Conservation (phyloP, 2,329 filamentous ascomycete genomes). For the Helotiales sp. region DNA sequence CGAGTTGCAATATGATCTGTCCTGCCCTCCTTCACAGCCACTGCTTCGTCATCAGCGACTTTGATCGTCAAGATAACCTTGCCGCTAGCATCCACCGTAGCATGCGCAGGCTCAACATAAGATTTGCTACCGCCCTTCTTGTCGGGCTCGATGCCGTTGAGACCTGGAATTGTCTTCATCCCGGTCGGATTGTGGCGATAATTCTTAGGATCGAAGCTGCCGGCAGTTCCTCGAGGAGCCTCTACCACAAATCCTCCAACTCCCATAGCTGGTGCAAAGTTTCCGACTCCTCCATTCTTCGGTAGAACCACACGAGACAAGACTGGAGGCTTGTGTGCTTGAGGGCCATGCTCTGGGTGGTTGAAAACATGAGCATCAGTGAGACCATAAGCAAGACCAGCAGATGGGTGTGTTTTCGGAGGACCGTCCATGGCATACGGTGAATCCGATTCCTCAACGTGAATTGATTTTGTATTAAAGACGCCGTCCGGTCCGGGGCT, state of each 20-base stretch:
- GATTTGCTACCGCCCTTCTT: slow-evolving; percentile 34
- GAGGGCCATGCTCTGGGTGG: slow-evolving; percentile 61
- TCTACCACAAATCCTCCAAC: slow-evolving; percentile 34
- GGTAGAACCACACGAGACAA: slow-evolving; percentile 57
- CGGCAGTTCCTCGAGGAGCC: slow-evolving; percentile 15
- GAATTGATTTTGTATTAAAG: slow-evolving; percentile 20
- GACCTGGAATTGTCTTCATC: slow-evolving; percentile 16
- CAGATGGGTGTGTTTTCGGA: slow-evolving; percentile 64
- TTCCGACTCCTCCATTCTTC: slow-evolving; percentile 37
- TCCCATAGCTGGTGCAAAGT: slow-evolving; percentile 25
- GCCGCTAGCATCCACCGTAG: slow-evolving; percentile 33
- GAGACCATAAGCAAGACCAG: slow-evolving; percentile 61
- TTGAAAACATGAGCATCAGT: slow-evolving; percentile 56
- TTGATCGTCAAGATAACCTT: slow-evolving; percentile 27
- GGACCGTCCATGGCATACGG: slow-evolving; percentile 49
- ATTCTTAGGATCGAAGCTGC: background rate
- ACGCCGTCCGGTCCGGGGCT: slow-evolving; percentile 20
- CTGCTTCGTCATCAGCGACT: slow-evolving; percentile 26
- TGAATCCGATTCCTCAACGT: slow-evolving; percentile 29
- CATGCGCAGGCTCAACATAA: slow-evolving; percentile 30
- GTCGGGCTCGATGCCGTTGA: slow-evolving; percentile 29
- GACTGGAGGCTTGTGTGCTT: slow-evolving; percentile 50
- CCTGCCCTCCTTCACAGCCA: slow-evolving; percentile 31
- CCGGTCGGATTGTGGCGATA: slow-evolving; percentile 6
- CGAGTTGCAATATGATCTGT: slow-evolving; percentile 19